Percentiles rank a stretch among this genome's conserved stretches.
phyloP scores from a whole-genome alignment of 2,329 filamentous ascomycete species.

The Fusarium buharicum region DNA sequence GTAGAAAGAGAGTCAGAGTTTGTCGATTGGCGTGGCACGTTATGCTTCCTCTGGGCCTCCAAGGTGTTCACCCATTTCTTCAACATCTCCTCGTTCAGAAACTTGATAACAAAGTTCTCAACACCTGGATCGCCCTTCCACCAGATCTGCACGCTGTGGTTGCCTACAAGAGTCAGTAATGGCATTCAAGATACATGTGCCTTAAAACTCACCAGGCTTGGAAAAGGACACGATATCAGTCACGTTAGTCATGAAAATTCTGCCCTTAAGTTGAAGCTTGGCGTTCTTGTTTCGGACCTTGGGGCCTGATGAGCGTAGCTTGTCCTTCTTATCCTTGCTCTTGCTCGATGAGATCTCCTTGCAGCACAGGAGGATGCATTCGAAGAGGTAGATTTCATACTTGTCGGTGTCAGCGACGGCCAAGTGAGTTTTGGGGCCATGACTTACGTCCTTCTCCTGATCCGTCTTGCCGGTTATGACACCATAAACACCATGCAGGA shows the following conservation, averaged over 20 bases:
- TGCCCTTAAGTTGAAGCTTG: slow-evolving; percentile 92
- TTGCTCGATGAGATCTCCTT: slow-evolving; percentile 93
- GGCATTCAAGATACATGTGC: slow-evolving; percentile 1
- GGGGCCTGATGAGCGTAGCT: slow-evolving; percentile 64
- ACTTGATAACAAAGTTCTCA: slow-evolving; percentile 95
- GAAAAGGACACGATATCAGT: slow-evolving; percentile 90
- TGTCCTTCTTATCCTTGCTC: slow-evolving; percentile 79
- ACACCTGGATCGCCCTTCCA: slow-evolving; percentile 98
- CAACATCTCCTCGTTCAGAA: slow-evolving; percentile 90
- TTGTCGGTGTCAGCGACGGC: slow-evolving; percentile 52
- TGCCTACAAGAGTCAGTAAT: slow-evolving; percentile 66
- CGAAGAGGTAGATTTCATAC: slow-evolving; percentile 98
- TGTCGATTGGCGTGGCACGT: slow-evolving; percentile 60
- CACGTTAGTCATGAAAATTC: slow-evolving; percentile 99
- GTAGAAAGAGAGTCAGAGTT: slow-evolving; percentile 66
- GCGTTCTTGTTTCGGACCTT: slow-evolving; percentile 73
- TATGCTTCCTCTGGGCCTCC: slow-evolving; percentile 77
- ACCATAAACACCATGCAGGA: slow-evolving; percentile 89
- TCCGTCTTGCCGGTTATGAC: slow-evolving; percentile 92
- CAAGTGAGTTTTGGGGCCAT: slow-evolving; percentile 42
- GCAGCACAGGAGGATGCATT: slow-evolving; percentile 94
- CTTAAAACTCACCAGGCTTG: slow-evolving; percentile 76
- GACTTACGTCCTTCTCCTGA: slow-evolving; percentile 85
- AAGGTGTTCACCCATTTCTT: slow-evolving; percentile 89
- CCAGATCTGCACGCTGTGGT: slow-evolving; percentile 96